These are phyloP conservation scores for Suillus placidus DNA, from an alignment of 768 basidiomycete species.

Conservation along the genomic window DNA sequence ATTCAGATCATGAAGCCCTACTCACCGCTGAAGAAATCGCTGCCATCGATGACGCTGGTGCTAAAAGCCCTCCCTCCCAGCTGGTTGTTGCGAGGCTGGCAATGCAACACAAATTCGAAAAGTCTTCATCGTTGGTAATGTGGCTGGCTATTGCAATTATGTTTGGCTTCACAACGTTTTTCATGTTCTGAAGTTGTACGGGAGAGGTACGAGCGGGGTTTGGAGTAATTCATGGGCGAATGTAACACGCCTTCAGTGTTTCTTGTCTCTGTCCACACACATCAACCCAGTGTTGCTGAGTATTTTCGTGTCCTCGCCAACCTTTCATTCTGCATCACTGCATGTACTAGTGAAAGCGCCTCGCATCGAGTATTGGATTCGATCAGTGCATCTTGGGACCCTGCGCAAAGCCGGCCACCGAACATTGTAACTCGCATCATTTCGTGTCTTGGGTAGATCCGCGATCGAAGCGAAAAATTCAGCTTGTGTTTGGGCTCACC, in stretches of 20 bases:
- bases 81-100: neutral
- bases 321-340: neutral
- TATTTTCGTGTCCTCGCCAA: neutral
- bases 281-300: neutral
- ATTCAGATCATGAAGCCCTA: slow-evolving; percentile 39
- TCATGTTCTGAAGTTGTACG: neutral
- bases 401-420: neutral
- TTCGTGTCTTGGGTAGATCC: neutral
- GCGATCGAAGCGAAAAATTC: neutral
- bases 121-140: neutral
- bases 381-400: neutral
- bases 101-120: neutral
- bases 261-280: neutral
- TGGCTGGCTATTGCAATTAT: neutral
- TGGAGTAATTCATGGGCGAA: neutral
- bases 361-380: neutral
- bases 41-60: slow-evolving; percentile 66
- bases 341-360: neutral
- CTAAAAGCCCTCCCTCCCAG: slow-evolving; percentile 47
- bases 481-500: too few species aligned
- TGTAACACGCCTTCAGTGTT: neutral
- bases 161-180: neutral
- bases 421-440: neutral
- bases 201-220: neutral
- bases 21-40: slow-evolving; percentile 60